A percentile compares a stretch with the other conserved stretches of the same genome.
These are phyloP conservation scores for Myriosclerotinia scirpicola DNA, from an alignment of 2,329 filamentous ascomycete species.

Conservation along the genomic window DNA sequence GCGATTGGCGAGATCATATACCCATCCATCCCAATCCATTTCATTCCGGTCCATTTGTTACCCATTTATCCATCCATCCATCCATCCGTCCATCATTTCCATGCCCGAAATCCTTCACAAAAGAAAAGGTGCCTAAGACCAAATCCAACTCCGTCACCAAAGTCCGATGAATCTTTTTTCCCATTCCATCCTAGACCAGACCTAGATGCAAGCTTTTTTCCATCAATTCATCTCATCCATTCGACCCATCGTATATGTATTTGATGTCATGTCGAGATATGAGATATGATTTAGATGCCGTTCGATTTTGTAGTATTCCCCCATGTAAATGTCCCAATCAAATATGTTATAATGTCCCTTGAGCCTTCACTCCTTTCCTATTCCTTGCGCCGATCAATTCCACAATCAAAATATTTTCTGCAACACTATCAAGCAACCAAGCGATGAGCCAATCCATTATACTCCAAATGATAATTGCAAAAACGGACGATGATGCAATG, in stretches of 20 bases:
- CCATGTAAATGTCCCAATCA: slow-evolving; percentile 5
- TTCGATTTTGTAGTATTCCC: slow-evolving; percentile 19
- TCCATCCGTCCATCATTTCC: slow-evolving; percentile 9
- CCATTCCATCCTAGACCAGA: slow-evolving; percentile 16
- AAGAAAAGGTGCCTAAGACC: background rate
- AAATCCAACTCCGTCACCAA: slow-evolving; percentile 10
- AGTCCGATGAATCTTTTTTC: slow-evolving; percentile 6
- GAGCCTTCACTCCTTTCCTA: slow-evolving; percentile 11
- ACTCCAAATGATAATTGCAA: slow-evolving; percentile 9
- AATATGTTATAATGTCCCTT: slow-evolving; percentile 5
- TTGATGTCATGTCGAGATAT: background rate
- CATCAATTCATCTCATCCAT: slow-evolving; percentile 12
- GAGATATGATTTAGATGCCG: background rate
- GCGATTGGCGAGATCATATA: slow-evolving; percentile 19
- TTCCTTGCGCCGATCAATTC: slow-evolving; percentile 19
- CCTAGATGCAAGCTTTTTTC: slow-evolving; percentile 17
- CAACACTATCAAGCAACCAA: slow-evolving; percentile 6
- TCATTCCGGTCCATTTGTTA: slow-evolving; percentile 1
- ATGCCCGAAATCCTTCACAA: background rate
- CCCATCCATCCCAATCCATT: slow-evolving; percentile 9
- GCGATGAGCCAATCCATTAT: slow-evolving; percentile 16
- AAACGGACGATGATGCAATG: background rate
- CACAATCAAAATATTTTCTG: background rate
- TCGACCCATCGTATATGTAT: background rate
- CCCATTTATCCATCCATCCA: slow-evolving; percentile 12